Percentiles rank a stretch among this genome's conserved stretches.
phyloP scores from a whole-genome alignment of 192 early-diverging fungal species.

The Backusella australiensis region DNA sequence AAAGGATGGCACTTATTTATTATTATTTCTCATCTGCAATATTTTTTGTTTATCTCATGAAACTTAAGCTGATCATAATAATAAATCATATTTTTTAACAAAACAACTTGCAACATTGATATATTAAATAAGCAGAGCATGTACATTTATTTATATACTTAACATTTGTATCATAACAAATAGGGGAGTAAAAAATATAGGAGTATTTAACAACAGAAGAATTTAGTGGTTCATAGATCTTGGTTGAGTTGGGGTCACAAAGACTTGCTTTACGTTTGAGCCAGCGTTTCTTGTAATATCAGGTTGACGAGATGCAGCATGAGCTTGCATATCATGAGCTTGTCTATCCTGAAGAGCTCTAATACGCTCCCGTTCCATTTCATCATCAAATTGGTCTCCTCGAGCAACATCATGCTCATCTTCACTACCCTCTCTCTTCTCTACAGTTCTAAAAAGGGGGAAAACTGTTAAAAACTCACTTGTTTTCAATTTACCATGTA shows the following conservation, averaged over 20 bases:
- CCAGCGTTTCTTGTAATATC: constrained; percentile 11
- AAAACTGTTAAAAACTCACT: not conserved
- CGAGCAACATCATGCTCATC: not conserved
- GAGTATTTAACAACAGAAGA: not conserved
- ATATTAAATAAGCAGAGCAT: not conserved
- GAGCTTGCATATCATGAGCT: constrained; percentile 11
- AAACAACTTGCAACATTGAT: not conserved
- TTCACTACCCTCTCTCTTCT: not conserved
- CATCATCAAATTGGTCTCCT: not conserved
- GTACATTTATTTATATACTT: constrained; percentile 1
- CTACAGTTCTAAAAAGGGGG: not conserved
- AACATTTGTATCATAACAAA: not conserved
- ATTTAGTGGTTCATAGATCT: constrained; percentile 14
- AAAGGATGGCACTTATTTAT: not conserved
- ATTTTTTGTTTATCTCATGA: not conserved
- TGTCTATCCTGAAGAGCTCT: constrained; percentile 1
- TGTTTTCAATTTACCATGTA: not conserved
- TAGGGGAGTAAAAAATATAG: not conserved
- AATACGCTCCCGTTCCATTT: not conserved
- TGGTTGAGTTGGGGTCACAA: not conserved
- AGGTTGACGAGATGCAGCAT: constrained; percentile 12
- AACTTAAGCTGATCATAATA: not conserved
- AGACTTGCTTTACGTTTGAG: not conserved
- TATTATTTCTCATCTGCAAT: not conserved
- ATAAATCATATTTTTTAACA: too few relatives aligned